Evolutionary conservation across 1,284 basidiomycete genomes (phyloP), one percentile per base, ranked within the genome.

Genomic region (Taiwanofungus camphoratus): DNA sequence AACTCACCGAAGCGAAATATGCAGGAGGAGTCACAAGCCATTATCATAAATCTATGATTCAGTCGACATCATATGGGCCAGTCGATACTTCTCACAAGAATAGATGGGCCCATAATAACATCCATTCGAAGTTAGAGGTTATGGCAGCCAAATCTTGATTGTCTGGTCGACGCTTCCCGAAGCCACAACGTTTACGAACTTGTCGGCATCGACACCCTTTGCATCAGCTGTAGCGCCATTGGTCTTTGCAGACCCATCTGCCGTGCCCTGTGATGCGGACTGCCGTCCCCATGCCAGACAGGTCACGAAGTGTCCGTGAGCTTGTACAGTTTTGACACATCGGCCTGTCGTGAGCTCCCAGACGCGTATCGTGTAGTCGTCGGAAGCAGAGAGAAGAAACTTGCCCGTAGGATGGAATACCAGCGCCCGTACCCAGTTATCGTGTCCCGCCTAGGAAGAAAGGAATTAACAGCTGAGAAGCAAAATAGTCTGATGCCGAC

Each of bases 331-430:
- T 61, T 80, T 82, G 39, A 71, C 66, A 52, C 82, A 81, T 27
- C 85, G 72, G 9, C 84, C 79, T 2, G 77, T 78, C 27, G 70
- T 64, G 23, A 90, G 67, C 51, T 89, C 87, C 87, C 86, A 89
- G 0, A 87, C 70, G 33, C 82, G 77, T 51, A 88, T 74, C 5
- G 83, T 82, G 62, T 84, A 79, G 67, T 90, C 87, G 63, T 90
- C 86, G 1, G 80, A 79, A 0, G 79, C 83, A 2, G 83, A 84
- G 3, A 89, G 67, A 9, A 90, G 71, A 58, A 74, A 77, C 57
- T 82, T 82, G 31, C 86, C 86, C n/a, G 68, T 69, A 0, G 83
- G 83, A 55, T 85, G 82, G 64, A 87, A 86, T 21, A 79, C 73
- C 29, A 87, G 66, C 4, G 73, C 74, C 39, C 79, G 72, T 13